phyloP scores from a whole-genome alignment of 352 stramenopile genomes.

The Thalassiosira delicatula region DNA sequence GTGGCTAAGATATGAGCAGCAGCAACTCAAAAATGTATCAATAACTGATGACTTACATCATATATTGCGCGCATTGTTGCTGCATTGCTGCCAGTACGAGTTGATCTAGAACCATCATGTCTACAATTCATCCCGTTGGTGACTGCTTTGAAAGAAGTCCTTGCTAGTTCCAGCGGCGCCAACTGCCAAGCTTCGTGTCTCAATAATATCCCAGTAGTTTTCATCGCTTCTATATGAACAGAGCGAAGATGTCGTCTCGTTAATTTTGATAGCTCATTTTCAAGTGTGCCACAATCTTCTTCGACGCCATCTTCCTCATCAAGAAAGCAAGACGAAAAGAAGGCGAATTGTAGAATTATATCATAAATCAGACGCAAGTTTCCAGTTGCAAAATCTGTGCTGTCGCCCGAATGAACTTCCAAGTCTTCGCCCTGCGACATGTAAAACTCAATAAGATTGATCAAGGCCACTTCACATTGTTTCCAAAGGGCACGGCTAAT shows the following conservation, averaged over 20 bases:
- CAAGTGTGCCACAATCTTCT: slow-evolving; percentile 28
- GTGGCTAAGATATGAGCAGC: too few species aligned
- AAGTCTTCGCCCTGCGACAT: slow-evolving; percentile 24
- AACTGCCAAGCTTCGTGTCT: slow-evolving; percentile 76
- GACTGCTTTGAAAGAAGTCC: neutral
- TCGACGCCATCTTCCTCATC: slow-evolving; percentile 26
- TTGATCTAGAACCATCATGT: too few species aligned
- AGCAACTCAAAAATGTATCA: too few species aligned
- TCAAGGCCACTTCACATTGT: slow-evolving; percentile 51
- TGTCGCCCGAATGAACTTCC: slow-evolving; percentile 27
- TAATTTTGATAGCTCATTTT: slow-evolving; percentile 57
- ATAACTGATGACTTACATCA: too few species aligned
- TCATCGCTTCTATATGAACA: slow-evolving; percentile 82
- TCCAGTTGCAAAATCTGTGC: slow-evolving; percentile 45
- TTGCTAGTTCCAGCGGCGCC: slow-evolving; percentile 47
- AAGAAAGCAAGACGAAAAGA: slow-evolving; percentile 50
- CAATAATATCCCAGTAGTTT: slow-evolving; percentile 69
- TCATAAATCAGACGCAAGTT: slow-evolving; percentile 54
- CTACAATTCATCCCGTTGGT: too few species aligned
- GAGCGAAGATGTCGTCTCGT: slow-evolving; percentile 67
- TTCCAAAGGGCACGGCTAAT: slow-evolving; percentile 55
- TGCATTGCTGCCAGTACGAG: too few species aligned
- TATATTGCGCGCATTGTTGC: too few species aligned
- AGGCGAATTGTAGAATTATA: slow-evolving; percentile 50
- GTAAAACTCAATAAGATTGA: slow-evolving; percentile 50